Base-by-base conservation (phyloP, 1,284 basidiomycete species). In the Cryptococcus sp. region DNA sequence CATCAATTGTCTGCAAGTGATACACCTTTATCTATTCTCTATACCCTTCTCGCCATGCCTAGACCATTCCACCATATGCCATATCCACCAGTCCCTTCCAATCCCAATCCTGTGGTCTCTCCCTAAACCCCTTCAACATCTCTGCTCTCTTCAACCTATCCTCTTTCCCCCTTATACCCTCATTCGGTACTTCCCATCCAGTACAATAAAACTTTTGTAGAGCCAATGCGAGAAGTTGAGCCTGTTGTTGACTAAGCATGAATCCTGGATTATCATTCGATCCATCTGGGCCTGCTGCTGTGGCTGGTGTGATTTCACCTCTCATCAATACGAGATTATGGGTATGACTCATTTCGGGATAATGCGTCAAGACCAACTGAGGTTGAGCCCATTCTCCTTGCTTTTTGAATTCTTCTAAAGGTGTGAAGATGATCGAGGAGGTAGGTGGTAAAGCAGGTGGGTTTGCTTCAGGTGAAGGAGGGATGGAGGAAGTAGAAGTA, bases 401-500 rank as follows among this genome's bases (percentile, higher is more conserved):
- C 56, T 86, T 79, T 77, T 98, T 96, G 83, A 92, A 98, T 78
- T 98, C 95, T 64, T 90, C 88, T 50, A 98, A 81, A 4, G 95
- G 89, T 0, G 95, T 95, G 79, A 96, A 96, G 51, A 98, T 82
- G 43, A 95, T 81, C 0, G 91, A 78, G 2, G 78, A 73, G 2
- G 72, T 76, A 43, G 55, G 69, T 51, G 48, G 79, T 63, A 58
- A 72, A 59, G 33, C 73, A 7, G n/a, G 35, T 0, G 74, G 49
- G 62, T 56, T 72, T 59, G 55, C 67, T 66, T 64, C 84, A 63
- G 63, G 11, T 67, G 67, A 5, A 64, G 43, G 67, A 46, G 47
- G 84, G 81, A n/a, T 78, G 66, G n/a, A 56, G 1, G 58, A 51
- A 8, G 79, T 78, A 2, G 87, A 87, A 0, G 82, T 72, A 4